A percentile compares a stretch with the other conserved stretches of the same genome.
phyloP scores from a whole-genome alignment of 495 filamentous ascomycete species.

The Penicillium cinerascens region DNA sequence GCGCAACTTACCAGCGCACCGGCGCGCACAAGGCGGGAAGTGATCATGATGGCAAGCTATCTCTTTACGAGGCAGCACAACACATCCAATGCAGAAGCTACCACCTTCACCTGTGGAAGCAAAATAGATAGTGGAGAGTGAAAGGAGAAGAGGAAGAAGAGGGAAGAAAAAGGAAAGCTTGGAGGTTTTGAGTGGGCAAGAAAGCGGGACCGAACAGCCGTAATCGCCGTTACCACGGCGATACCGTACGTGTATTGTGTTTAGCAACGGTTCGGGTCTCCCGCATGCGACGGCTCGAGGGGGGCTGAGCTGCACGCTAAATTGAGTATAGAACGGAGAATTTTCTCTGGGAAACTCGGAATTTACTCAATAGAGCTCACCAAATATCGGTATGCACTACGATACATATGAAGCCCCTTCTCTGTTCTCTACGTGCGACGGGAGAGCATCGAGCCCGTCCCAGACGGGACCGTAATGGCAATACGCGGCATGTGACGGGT shows the following conservation, averaged over 20 bases:
- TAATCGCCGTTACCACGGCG: slow-evolving; percentile 42
- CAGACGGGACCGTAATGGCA: slow-evolving; percentile 10
- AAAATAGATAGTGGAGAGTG: slow-evolving; percentile 37
- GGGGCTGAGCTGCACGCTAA: slow-evolving; percentile 6
- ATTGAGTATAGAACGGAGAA: background rate
- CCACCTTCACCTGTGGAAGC: slow-evolving; percentile 43
- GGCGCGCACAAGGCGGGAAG: slow-evolving; percentile 53
- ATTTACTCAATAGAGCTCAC: background rate
- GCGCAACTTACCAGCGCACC: slow-evolving; percentile 53
- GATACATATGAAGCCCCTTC: background rate
- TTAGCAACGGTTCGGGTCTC: slow-evolving; percentile 9
- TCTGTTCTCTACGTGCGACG: background rate
- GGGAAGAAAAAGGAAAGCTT: slow-evolving; percentile 46
- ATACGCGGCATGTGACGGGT: slow-evolving; percentile 31
- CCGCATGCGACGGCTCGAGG: slow-evolving; percentile 23
- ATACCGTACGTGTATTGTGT: slow-evolving; percentile 37
- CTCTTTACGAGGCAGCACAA: slow-evolving; percentile 21
- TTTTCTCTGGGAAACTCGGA: background rate
- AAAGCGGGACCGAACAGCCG: slow-evolving; percentile 43
- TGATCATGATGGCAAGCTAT: slow-evolving; percentile 52
- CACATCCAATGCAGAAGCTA: slow-evolving; percentile 40
- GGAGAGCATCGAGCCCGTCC: background rate
- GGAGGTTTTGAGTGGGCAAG: slow-evolving; percentile 39
- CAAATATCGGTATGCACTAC: background rate
- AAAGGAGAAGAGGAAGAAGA: slow-evolving; percentile 27